Percentiles rank a stretch among this genome's conserved stretches.
These are phyloP conservation scores for Neurospora intermedia DNA, from an alignment of 495 filamentous ascomycete genomes.

Conservation along the genomic window DNA sequence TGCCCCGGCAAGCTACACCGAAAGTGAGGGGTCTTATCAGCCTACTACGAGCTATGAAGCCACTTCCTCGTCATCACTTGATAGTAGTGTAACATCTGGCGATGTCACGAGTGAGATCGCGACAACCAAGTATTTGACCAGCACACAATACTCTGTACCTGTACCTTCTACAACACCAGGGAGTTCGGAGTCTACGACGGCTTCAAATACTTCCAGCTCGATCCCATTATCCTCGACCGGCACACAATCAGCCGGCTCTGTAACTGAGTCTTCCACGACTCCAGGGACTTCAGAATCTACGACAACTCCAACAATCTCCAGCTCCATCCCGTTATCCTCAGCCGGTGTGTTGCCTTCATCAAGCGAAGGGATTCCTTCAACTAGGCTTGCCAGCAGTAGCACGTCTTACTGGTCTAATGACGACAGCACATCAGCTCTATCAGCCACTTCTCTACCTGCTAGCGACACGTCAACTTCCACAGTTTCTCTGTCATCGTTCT, in stretches of 20 bases:
- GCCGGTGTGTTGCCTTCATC: neutral
- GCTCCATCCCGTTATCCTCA: neutral
- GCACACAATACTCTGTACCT: neutral
- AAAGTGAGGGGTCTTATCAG: neutral
- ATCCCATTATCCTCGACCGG: neutral
- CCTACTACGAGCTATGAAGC: neutral
- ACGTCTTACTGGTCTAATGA: neutral
- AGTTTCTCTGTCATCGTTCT: neutral
- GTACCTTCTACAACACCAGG: neutral
- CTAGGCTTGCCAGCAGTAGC: neutral
- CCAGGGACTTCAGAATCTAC: neutral
- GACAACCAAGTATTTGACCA: neutral
- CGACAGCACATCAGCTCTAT: neutral
- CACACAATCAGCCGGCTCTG: neutral
- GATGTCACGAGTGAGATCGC: neutral
- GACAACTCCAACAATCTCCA: neutral
- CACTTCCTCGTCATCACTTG: neutral
- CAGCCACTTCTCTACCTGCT: neutral
- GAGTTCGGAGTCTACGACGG: neutral
- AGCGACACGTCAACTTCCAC: neutral
- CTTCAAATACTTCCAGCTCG: no score
- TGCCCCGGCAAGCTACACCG: neutral
- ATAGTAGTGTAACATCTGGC: neutral
- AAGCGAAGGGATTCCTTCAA: neutral
- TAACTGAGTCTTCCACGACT: neutral